Evolutionary conservation across 192 early-diverging fungal species (phyloP).

Genomic region (Diversispora epigaea): DNA sequence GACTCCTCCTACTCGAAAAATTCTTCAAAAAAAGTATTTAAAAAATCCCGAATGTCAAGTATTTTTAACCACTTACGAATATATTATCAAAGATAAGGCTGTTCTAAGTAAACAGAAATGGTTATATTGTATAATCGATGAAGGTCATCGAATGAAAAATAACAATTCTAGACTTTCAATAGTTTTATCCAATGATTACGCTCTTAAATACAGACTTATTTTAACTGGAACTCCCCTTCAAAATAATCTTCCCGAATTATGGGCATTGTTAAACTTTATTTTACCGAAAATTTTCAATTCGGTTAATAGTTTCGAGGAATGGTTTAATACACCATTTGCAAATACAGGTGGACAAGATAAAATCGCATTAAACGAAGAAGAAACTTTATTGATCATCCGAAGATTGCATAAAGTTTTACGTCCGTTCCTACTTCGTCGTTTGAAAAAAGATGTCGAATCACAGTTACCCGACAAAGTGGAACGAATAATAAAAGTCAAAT

Average conservation of each 20-base stretch:
- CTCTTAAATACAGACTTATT: conserved; percentile 88
- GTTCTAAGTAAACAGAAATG: conserved; percentile 90
- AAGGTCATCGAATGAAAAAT: conserved; percentile 99
- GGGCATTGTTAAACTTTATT: conserved; percentile 95
- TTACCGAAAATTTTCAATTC: conserved; percentile 96
- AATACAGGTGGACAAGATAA: conserved; percentile 81
- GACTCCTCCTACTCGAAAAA: conserved; percentile 67
- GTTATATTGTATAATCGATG: conserved; percentile 98
- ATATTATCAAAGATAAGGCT: conserved; percentile 89
- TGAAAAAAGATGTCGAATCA: conserved; percentile 98
- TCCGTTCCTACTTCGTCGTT: conserved; percentile 91
- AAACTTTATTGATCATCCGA: conserved; percentile 90
- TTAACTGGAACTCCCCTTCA: conserved; percentile 93
- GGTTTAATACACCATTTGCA: conserved; percentile 97
- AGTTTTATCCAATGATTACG: conserved; percentile 87
- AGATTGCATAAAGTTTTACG: conserved; percentile 96
- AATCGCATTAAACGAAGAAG: conserved; percentile 97
- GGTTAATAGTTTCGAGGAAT: conserved; percentile 96
- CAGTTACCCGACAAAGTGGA: conserved; percentile 98
- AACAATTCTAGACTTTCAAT: conserved; percentile 80
- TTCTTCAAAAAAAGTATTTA: conserved; percentile 69
- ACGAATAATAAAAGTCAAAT: conserved; percentile 85
- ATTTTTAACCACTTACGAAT: conserved; percentile 95
- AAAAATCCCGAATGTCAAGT: conserved; percentile 84
- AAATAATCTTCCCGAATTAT: conserved; percentile 97